Conservation (phyloP, 192 early-diverging fungal species). For the Rhizophagus clarus region DNA sequence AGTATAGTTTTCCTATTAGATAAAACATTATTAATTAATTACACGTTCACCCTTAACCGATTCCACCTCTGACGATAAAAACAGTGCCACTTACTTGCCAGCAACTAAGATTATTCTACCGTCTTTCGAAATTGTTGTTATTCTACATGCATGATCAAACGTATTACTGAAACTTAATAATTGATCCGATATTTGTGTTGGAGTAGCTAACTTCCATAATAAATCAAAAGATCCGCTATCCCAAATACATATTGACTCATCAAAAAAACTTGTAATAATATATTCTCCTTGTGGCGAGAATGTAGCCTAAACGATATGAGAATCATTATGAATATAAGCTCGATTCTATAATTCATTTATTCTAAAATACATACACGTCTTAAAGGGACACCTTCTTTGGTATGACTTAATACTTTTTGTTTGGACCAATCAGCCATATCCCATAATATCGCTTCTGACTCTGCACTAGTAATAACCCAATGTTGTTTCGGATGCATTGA, state of each 20-base stretch:
- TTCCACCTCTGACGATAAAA: background rate
- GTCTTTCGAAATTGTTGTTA: background rate
- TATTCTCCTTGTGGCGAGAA: conserved; percentile 18
- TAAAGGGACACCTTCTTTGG: background rate
- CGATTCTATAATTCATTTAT: too few relatives aligned
- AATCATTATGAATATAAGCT: too few relatives aligned
- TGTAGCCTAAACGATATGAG: conserved; percentile 6
- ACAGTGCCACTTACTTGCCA: conserved; percentile 21
- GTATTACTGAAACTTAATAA: background rate
- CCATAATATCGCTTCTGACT: conserved; percentile 29
- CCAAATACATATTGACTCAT: conserved; percentile 26
- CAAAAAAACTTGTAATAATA: conserved; percentile 26
- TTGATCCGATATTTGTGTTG: background rate
- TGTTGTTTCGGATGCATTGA: conserved; percentile 27
- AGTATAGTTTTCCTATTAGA: background rate
- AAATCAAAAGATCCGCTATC: conserved; percentile 14
- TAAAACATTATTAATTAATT: background rate
- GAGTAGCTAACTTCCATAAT: conserved; percentile 9
- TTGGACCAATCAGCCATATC: conserved; percentile 26
- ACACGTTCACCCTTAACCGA: too few relatives aligned
- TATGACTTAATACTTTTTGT: conserved; percentile 13
- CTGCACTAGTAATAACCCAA: conserved; percentile 14
- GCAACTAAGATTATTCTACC: conserved; percentile 20
- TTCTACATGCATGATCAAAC: background rate
- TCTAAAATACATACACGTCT: conserved; percentile 7